Percentiles rank a stretch among this genome's conserved stretches.
These are phyloP conservation scores for Cordyceps farinosa DNA, from an alignment of 2,329 filamentous ascomycete genomes.

Conservation along the genomic window DNA sequence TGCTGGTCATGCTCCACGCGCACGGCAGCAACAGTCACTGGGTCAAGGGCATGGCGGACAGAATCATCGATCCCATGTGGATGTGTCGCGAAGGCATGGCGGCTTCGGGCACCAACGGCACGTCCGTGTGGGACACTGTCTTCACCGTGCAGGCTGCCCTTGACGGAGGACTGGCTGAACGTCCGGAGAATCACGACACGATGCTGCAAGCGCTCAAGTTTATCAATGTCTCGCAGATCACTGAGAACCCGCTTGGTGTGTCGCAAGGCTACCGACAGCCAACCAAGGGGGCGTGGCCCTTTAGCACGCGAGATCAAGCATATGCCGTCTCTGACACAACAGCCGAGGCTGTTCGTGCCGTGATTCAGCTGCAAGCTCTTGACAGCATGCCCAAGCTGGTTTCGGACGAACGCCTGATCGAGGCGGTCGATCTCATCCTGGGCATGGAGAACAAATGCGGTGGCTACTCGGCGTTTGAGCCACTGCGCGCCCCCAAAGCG, in stretches of 20 bases:
- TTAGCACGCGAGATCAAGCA: slow-evolving; percentile 80
- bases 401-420: slow-evolving; percentile 67
- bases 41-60: slow-evolving; percentile 69
- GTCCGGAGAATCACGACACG: slow-evolving; percentile 68
- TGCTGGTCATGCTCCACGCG: slow-evolving; percentile 70
- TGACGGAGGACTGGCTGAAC: slow-evolving; percentile 68
- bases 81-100: slow-evolving; percentile 82
- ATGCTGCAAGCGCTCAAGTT: too few species aligned
- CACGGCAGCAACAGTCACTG: slow-evolving; percentile 69
- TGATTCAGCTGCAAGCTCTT: slow-evolving; percentile 72
- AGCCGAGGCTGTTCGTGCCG: slow-evolving; percentile 75
- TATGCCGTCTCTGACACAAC: slow-evolving; percentile 89
- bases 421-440: slow-evolving; percentile 80
- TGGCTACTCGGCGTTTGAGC: slow-evolving; percentile 81
- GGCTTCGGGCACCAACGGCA: slow-evolving; percentile 85
- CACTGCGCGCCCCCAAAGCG: slow-evolving; percentile 65
- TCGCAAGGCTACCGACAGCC: slow-evolving; percentile 77
- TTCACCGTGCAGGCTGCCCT: slow-evolving; percentile 76
- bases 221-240: slow-evolving; percentile 22
- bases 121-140: slow-evolving; percentile 86
- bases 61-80: slow-evolving; percentile 80
- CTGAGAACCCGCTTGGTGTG: slow-evolving; percentile 69
- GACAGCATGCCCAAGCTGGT: slow-evolving; percentile 67
- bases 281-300: slow-evolving; percentile 84
- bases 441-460: slow-evolving; percentile 80